Evolutionary conservation across 179 eudicot genomes (phyloP), one percentile per base, ranked within the genome.

Genomic region (Amaranthus tricolor): DNA sequence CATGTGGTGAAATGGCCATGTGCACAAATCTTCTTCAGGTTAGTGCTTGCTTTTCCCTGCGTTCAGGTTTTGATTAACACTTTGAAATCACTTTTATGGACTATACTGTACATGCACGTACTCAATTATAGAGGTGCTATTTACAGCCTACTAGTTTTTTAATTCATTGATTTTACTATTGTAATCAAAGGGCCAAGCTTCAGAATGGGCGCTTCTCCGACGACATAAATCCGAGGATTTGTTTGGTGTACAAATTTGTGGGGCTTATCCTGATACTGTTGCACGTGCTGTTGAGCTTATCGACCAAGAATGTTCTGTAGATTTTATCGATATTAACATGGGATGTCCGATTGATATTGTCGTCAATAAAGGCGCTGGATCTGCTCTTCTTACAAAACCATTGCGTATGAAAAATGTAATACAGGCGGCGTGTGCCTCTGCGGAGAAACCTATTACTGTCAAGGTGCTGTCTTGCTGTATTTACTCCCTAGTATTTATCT

Each of bases 1-100:
- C 99, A 43, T 95, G 99, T 75, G 97, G 99, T 77, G 99, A 95
- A 85, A 95, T 95, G 99, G 99, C 99, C 53, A 95, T 95, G 99
- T 95, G 99, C 86, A 90, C 97, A 76, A 95, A 91, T 87, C 95
- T 95, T 66, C 88, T 95, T 81, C 97, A 95, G 99, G 99, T 92
- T 54, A 11, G 77, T 80, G 44, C 64, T 12, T 73, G 58, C 60
- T 70, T 6, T 54, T 17, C 10, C 73, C 20, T 71, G 45, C 50
- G 2, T 15, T 57, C 9, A 4, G 4, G 4, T 63, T 68, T 54
- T 53, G 52, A 5, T 47, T 15, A 61, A 43, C 9, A 5, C 45
- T n/a, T 31, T 44, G 66, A 8, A 43, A 3, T 58, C 20, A 40
- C 52, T 53, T 67, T 20, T 45, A 14, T 10, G 45, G 51, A 47